Evolutionary conservation across 2,329 filamentous ascomycete species (phyloP).

Genomic region (Leptographium radiaticola): DNA sequence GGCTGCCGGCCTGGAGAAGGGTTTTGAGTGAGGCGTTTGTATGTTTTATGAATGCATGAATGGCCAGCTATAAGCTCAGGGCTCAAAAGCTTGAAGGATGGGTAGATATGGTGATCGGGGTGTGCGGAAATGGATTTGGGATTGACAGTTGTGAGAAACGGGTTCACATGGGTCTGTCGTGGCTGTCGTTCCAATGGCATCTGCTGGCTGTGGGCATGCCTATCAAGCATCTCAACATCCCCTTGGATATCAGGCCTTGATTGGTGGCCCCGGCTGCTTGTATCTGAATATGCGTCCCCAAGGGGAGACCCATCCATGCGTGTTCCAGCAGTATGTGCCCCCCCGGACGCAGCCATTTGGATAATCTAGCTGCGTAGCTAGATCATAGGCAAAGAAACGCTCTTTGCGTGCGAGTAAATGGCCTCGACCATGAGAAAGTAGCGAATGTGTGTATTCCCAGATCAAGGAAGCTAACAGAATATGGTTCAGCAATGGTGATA

Average conservation of each 20-base stretch:
- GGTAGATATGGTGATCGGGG: not conserved
- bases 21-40: not conserved
- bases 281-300: too few relatives aligned
- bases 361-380: not conserved
- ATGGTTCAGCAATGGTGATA: too few relatives aligned
- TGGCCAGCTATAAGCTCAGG: not conserved
- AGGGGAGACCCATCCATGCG: not conserved
- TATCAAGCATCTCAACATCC: not conserved
- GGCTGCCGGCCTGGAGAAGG: not conserved
- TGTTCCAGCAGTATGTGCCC: not conserved
- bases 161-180: not conserved
- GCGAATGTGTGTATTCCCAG: too few relatives aligned
- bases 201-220: not conserved
- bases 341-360: not conserved
- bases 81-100: not conserved
- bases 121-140: not conserved
- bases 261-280: not conserved
- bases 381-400: not conserved
- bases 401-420: not conserved
- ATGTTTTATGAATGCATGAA: not conserved
- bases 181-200: not conserved
- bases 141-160: not conserved
- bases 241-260: not conserved
- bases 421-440: not conserved
- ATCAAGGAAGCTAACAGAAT: too few relatives aligned